Evolutionary conservation across 164 flowering plant species (phyloP).

Genomic region (Houttuynia cordata): DNA sequence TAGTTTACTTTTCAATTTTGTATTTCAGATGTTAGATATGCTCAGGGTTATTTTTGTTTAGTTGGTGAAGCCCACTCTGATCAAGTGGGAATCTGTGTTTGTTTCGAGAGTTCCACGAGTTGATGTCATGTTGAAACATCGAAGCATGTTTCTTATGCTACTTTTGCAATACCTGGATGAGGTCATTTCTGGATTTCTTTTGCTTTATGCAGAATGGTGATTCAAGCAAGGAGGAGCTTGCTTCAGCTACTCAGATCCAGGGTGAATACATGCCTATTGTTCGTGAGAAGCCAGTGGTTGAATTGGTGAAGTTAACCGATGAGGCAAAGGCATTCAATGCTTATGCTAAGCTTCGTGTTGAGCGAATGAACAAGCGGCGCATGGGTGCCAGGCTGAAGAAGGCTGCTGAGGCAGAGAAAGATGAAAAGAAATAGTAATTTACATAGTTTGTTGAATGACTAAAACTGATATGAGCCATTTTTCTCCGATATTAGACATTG

Average conservation of each 20-base stretch:
- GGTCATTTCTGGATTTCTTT: neutral
- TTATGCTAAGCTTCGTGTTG: conserved; percentile 39
- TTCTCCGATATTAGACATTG: too few relatives aligned
- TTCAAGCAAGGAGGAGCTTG: conserved; percentile 33
- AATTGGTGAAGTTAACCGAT: conserved; percentile 37
- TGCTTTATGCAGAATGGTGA: conserved; percentile 25
- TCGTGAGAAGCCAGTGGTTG: conserved; percentile 32
- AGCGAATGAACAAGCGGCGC: conserved; percentile 32
- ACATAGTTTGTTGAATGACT: neutral
- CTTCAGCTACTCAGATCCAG: conserved; percentile 34
- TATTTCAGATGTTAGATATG: too few relatives aligned
- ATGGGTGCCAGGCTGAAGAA: conserved; percentile 39
- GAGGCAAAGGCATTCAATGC: conserved; percentile 48
- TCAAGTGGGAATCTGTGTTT: too few relatives aligned
- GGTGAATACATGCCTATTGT: conserved; percentile 34
- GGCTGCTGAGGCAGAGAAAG: conserved; percentile 61
- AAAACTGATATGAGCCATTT: too few relatives aligned
- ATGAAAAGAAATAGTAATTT: conserved; percentile 37
- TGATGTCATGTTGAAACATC: neutral
- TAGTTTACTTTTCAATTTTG: too few relatives aligned
- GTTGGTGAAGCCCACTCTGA: too few relatives aligned
- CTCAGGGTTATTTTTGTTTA: too few relatives aligned
- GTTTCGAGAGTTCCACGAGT: too few relatives aligned
- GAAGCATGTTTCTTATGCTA: neutral
- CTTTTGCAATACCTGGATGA: neutral